Evolutionary conservation across 202 grass and related monocot species (phyloP).

Genomic region (Cymbopogon flexuosus): DNA sequence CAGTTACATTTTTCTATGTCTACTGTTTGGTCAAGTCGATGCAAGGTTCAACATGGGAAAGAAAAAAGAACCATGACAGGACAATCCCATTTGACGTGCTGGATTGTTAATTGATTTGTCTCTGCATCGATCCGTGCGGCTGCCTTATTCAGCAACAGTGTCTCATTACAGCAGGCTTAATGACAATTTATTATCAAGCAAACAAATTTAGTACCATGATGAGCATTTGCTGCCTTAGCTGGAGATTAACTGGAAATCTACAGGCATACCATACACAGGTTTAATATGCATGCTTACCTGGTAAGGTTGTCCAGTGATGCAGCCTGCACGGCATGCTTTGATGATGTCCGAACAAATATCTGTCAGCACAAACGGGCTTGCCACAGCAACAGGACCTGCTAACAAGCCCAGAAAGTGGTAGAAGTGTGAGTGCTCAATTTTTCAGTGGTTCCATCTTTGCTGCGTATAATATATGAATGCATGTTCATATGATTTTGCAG

Average conservation of each 20-base stretch:
- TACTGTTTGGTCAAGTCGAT: background rate
- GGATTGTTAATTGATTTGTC: background rate
- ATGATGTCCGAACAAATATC: conserved; percentile 13
- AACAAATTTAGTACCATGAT: conserved; percentile 21
- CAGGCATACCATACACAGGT: background rate
- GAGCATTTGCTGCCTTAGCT: conserved; percentile 31
- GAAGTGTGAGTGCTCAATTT: background rate
- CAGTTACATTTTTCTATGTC: background rate
- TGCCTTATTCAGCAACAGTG: conserved; percentile 16
- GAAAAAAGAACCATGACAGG: background rate
- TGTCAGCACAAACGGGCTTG: background rate
- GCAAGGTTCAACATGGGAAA: background rate
- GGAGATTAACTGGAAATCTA: conserved; percentile 30
- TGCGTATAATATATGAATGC: background rate
- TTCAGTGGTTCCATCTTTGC: background rate
- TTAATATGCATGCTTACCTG: conserved; percentile 33
- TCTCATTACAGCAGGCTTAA: conserved; percentile 16
- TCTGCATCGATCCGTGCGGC: background rate
- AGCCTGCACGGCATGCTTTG: conserved; percentile 15
- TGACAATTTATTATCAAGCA: conserved; percentile 30
- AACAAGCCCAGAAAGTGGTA: background rate
- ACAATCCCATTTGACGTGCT: background rate
- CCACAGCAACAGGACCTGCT: background rate
- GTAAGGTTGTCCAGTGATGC: conserved; percentile 11
- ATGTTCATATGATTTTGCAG: background rate